Conservation (phyloP, 768 basidiomycete species). For the Psilocybe cyanescens region DNA sequence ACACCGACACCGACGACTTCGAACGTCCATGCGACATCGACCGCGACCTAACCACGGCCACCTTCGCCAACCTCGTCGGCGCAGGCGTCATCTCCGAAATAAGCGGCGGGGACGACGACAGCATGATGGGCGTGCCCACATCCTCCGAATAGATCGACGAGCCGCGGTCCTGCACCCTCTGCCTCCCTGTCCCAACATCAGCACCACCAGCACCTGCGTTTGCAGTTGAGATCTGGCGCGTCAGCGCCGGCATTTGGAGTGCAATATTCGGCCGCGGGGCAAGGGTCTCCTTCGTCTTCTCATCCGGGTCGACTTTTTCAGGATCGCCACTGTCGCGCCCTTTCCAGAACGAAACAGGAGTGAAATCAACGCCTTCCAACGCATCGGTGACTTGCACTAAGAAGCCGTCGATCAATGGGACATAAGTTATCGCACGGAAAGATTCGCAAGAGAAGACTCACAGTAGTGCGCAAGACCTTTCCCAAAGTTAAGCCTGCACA, state of each 20-base stretch:
- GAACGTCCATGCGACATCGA: neutral
- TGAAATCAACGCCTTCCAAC: slow-evolving; percentile 46
- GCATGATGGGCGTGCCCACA: slow-evolving; percentile 24
- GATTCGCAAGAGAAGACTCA: slow-evolving; percentile 29
- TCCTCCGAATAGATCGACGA: slow-evolving; percentile 32
- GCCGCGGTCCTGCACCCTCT: slow-evolving; percentile 7
- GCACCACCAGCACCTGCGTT: too few species aligned
- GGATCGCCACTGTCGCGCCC: slow-evolving; percentile 18
- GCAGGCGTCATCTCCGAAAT: slow-evolving; percentile 25
- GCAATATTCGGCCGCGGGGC: neutral
- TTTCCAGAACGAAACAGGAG: slow-evolving; percentile 43
- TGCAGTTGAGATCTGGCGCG: neutral
- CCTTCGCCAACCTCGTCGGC: slow-evolving; percentile 1
- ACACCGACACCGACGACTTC: neutral
- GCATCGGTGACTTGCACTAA: slow-evolving; percentile 43
- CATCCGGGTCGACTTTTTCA: slow-evolving; percentile 19
- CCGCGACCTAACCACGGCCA: neutral
- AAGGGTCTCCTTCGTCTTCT: neutral
- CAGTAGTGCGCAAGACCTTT: slow-evolving; percentile 57
- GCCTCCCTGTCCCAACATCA: neutral
- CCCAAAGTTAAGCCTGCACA: slow-evolving; percentile 59
- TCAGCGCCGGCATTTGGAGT: slow-evolving; percentile 5
- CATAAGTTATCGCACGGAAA: too few species aligned
- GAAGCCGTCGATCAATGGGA: neutral
- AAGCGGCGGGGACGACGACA: slow-evolving; percentile 32